These are phyloP conservation scores for Jimgerdemannia flammicorona DNA, from an alignment of 192 early-diverging fungal genomes.

Conservation along the genomic window DNA sequence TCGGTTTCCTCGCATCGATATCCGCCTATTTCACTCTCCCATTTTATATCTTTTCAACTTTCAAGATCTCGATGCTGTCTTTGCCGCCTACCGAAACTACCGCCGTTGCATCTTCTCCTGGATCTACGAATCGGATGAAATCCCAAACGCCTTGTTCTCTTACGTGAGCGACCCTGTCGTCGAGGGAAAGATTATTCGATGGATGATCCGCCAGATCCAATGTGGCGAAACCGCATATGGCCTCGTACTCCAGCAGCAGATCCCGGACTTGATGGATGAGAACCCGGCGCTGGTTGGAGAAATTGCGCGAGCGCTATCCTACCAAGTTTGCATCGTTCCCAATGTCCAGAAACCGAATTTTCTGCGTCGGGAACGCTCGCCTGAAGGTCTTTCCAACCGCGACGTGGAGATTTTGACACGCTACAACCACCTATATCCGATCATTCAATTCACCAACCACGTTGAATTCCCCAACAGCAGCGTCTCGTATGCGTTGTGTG, in stretches of 20 bases:
- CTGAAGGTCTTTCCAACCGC: background rate
- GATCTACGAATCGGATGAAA: background rate
- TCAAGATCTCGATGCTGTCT: background rate
- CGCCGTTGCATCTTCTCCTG: background rate
- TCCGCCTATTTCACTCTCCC: background rate
- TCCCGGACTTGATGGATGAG: background rate
- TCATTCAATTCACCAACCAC: background rate
- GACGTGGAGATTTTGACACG: background rate
- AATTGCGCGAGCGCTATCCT: background rate
- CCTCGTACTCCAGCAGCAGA: background rate
- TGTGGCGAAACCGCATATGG: background rate
- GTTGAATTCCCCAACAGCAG: background rate
- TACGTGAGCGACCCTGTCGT: background rate
- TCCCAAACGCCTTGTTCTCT: background rate
- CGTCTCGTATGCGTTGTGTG: background rate
- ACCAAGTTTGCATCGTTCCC: background rate
- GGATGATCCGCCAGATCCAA: background rate
- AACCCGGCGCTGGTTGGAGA: background rate
- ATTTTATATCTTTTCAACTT: background rate
- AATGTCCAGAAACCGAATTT: background rate
- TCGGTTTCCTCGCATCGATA: background rate
- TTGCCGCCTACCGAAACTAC: background rate
- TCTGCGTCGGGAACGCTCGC: background rate
- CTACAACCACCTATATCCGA: background rate
- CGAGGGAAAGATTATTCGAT: background rate